Evolutionary conservation across 768 basidiomycete genomes (phyloP).

Genomic region (Amanita pseudoporphyria): DNA sequence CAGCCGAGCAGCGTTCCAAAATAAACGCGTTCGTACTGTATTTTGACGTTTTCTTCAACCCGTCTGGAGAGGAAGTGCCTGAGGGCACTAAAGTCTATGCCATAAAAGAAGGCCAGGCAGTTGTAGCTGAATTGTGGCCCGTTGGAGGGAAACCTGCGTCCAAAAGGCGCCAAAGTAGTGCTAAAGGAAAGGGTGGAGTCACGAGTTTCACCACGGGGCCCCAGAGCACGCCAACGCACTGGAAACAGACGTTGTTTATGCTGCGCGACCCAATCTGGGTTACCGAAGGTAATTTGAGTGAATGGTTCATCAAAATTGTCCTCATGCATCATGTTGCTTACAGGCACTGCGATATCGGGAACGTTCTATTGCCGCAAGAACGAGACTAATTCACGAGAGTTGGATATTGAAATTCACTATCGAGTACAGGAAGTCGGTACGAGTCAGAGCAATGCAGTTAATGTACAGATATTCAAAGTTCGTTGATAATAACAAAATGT

Average conservation of each 20-base stretch:
- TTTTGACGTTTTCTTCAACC: conserved; percentile 91
- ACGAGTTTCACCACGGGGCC: conserved; percentile 91
- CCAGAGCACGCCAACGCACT: conserved; percentile 80
- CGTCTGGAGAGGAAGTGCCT: conserved; percentile 40
- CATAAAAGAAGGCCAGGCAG: conserved; percentile 46
- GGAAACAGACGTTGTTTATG: conserved; percentile 93
- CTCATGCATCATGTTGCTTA: conserved; percentile 4
- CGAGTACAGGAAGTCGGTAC: conserved; percentile 34
- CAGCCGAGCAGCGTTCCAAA: conserved; percentile 48
- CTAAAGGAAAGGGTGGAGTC: conserved; percentile 36
- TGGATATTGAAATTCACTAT: conserved; percentile 90
- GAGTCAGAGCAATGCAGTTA: conserved; percentile 26
- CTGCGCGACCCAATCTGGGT: conserved; percentile 71
- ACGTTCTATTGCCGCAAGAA: conserved; percentile 82
- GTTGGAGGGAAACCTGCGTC: conserved; percentile 57
- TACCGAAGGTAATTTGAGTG: conserved; percentile 48
- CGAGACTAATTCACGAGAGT: conserved; percentile 69
- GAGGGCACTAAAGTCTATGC: conserved; percentile 43
- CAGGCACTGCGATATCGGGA: conserved; percentile 70
- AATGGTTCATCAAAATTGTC: neutral
- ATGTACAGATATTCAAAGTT: conserved; percentile 74
- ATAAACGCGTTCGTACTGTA: conserved; percentile 80
- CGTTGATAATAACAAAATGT: conserved; percentile 19
- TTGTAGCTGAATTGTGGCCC: conserved; percentile 76
- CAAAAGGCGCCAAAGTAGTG: conserved; percentile 48